phyloP scores from a whole-genome alignment of 345 rosid genomes.

The Noccaea bulbosa region DNA sequence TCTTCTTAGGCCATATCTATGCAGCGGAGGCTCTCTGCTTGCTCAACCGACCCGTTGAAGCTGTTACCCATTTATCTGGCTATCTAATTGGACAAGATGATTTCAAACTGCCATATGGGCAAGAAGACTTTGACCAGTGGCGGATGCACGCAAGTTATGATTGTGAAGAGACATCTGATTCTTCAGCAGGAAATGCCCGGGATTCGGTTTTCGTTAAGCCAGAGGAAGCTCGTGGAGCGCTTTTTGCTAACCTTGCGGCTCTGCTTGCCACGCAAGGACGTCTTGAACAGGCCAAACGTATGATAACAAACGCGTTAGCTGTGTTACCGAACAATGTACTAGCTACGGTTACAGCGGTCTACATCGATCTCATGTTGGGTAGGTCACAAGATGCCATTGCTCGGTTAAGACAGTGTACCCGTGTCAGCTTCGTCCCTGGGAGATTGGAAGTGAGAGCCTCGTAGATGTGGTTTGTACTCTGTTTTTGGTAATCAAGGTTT shows the following conservation, averaged over 20 bases:
- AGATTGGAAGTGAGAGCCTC: slow-evolving; percentile 44
- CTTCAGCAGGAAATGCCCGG: slow-evolving; percentile 37
- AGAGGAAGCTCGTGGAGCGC: slow-evolving; percentile 84
- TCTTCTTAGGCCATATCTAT: slow-evolving; percentile 78
- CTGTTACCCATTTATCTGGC: slow-evolving; percentile 69
- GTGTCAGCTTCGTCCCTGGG: slow-evolving; percentile 65
- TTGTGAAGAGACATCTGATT: slow-evolving; percentile 63
- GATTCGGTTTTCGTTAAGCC: slow-evolving; percentile 65
- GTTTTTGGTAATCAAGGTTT: slow-evolving; percentile 14
- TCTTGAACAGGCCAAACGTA: slow-evolving; percentile 63
- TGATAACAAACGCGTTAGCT: slow-evolving; percentile 60
- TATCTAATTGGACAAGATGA: slow-evolving; percentile 66
- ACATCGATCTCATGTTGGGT: slow-evolving; percentile 75
- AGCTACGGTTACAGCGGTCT: slow-evolving; percentile 79
- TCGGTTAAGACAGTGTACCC: slow-evolving; percentile 75
- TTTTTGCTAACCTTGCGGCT: slow-evolving; percentile 77
- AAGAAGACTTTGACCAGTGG: slow-evolving; percentile 75
- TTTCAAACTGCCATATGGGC: slow-evolving; percentile 67
- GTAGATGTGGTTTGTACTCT: slow-evolving; percentile 39
- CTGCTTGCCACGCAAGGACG: slow-evolving; percentile 77
- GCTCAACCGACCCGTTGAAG: slow-evolving; percentile 78
- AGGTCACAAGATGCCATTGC: slow-evolving; percentile 76
- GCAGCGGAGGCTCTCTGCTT: slow-evolving; percentile 96
- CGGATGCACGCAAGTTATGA: slow-evolving; percentile 55
- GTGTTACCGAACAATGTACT: slow-evolving; percentile 64